Evolutionary conservation across 495 filamentous ascomycete genomes (phyloP), one percentile per base, ranked within the genome.

Genomic region (Entonaema liquescens): DNA sequence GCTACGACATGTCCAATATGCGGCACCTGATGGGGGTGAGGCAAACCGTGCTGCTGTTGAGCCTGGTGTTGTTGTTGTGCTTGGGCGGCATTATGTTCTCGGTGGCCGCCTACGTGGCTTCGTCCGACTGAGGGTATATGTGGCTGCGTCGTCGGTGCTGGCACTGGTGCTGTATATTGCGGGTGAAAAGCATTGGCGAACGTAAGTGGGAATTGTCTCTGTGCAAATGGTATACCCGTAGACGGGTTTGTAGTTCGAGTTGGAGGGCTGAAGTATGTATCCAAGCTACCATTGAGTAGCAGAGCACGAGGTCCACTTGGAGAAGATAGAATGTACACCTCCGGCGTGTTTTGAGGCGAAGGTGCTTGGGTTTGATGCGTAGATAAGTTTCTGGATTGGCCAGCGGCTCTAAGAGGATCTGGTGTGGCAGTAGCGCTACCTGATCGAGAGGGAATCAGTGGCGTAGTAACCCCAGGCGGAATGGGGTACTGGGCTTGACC

Each of bases 241-340:
- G 65, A 57, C 9, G 53, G 67, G 35, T 58, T 70, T 23, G 50
- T 28, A 31, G 56, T 63, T 26, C 65, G 60, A 21, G 49, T 29
- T 11, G 71, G 75, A 26, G 81, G 80, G 3, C 80, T 83, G 38
- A 79, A 82, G 40, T 86, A 84, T 15, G 81, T 75, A 26, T 84
- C 84, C 2, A 81, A 60, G 38, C 53, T 70, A 49, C 74, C 78
- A 52, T 77, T 86, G 68, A 90, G 78, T 7, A 91, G 74, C 8
- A 91, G 76, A 5, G 86, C 88, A 55, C 86, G 85, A 33, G 87
- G 88, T 4, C 89, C 89, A 17, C 74, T 78, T 1, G 89, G 88
- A 1, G 89, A 90, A 3, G 83, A 86, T 8, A 91, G 76, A 40
- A 91, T 82, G 72, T 90, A 91, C 4, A 89, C 84, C 61, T 86